phyloP scores from a whole-genome alignment of 257 asterid genomes.

The Penstemon newberryi region DNA sequence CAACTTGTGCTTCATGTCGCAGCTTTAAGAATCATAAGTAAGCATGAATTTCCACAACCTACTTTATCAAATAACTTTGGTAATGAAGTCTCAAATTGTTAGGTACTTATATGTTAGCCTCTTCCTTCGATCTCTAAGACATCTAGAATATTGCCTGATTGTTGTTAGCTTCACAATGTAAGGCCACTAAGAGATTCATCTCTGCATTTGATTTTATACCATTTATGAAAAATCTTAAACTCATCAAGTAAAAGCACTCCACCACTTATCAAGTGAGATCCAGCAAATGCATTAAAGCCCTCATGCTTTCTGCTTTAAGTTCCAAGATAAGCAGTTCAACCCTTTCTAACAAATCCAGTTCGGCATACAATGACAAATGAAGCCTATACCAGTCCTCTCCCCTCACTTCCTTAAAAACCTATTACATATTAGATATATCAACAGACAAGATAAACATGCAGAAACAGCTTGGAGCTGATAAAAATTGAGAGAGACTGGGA shows the following conservation, averaged over 20 bases:
- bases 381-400: slow-evolving; percentile 35
- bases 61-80: no score
- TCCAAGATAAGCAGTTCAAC: no score
- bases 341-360: no score
- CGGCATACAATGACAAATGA: no score
- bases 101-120: slow-evolving; percentile 23
- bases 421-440: neutral
- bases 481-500: neutral
- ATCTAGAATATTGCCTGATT: slow-evolving; percentile 39
- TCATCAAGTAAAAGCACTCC: slow-evolving; percentile 61
- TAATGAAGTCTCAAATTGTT: neutral
- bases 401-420: slow-evolving; percentile 63
- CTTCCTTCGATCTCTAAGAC: slow-evolving; percentile 41
- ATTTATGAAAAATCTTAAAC: slow-evolving; percentile 41
- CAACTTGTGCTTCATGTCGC: neutral
- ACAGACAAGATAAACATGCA: slow-evolving; percentile 2
- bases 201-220: slow-evolving; percentile 47
- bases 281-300: neutral
- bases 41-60: neutral
- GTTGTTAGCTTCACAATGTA: slow-evolving; percentile 45
- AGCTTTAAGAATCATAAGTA: neutral
- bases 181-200: slow-evolving; percentile 30
- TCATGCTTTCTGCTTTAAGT: no score
- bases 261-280: slow-evolving; percentile 47
- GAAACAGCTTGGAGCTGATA: neutral